A percentile compares a stretch with the other conserved stretches of the same genome.
These are phyloP conservation scores for Zelopaecilomyces penicillatus DNA, from an alignment of 2,329 filamentous ascomycete species.

Conservation along the genomic window DNA sequence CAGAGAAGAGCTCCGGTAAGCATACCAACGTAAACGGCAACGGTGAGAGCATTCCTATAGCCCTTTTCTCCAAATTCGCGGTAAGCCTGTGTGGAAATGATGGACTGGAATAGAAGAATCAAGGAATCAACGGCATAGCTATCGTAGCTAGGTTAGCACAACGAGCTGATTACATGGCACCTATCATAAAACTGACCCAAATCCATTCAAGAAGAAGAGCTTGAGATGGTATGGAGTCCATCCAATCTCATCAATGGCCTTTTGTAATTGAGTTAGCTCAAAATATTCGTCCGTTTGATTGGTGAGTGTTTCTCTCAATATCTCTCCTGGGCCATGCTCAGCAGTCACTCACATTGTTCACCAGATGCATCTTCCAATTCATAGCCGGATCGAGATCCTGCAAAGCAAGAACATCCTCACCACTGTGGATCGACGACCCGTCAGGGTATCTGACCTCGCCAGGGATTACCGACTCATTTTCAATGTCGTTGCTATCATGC, in stretches of 20 bases:
- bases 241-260: constrained; percentile 50
- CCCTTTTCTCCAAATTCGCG: constrained; percentile 48
- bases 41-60: constrained; percentile 49
- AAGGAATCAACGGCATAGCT: constrained; percentile 41
- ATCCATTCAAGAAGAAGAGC: constrained; percentile 54
- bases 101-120: constrained; percentile 48
- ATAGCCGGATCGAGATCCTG: constrained; percentile 54
- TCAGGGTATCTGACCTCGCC: constrained; percentile 10
- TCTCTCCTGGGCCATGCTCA: no score
- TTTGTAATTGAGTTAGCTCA: constrained; percentile 2
- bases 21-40: constrained; percentile 52
- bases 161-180: background rate
- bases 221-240: constrained; percentile 53
- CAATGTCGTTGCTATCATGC: background rate
- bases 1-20: constrained; percentile 55
- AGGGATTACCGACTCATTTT: background rate
- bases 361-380: constrained; percentile 58
- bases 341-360: constrained; percentile 50
- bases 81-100: constrained; percentile 50
- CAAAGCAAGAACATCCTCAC: constrained; percentile 44
- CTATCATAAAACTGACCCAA: constrained; percentile 30
- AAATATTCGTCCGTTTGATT: no score
- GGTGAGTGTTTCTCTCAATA: no score
- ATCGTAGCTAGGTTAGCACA: background rate
- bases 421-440: constrained; percentile 15